Evolutionary conservation across 192 early-diverging fungal genomes (phyloP).

Genomic region (Dispira parvispora): DNA sequence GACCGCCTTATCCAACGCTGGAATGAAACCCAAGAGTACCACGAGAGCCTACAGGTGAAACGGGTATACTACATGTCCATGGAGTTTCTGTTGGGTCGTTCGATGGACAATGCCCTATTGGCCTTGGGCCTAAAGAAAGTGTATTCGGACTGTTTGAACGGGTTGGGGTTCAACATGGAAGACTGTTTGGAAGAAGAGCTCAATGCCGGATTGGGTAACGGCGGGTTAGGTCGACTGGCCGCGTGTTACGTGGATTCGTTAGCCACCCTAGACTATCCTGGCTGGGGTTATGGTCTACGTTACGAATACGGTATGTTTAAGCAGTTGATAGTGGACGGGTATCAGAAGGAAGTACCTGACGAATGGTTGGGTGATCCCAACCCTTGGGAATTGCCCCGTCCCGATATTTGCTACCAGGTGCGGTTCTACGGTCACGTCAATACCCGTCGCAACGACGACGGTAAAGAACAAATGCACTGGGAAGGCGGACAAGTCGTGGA

Average conservation of each 20-base stretch:
- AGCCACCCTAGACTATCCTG: slow-evolving; percentile 84
- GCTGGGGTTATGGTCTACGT: slow-evolving; percentile 93
- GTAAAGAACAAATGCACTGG: slow-evolving; percentile 56
- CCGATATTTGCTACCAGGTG: slow-evolving; percentile 80
- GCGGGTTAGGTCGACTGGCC: slow-evolving; percentile 89
- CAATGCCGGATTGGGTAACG: slow-evolving; percentile 95
- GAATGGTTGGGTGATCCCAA: slow-evolving; percentile 96
- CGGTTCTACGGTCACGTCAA: slow-evolving; percentile 79
- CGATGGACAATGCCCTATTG: slow-evolving; percentile 93
- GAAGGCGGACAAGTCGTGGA: slow-evolving; percentile 72
- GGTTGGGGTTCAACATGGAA: slow-evolving; percentile 84
- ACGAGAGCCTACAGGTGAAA: slow-evolving; percentile 58
- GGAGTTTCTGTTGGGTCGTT: slow-evolving; percentile 91
- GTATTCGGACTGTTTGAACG: slow-evolving; percentile 44
- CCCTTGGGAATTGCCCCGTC: slow-evolving; percentile 91
- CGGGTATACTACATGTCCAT: slow-evolving; percentile 95
- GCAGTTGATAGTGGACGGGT: slow-evolving; percentile 90
- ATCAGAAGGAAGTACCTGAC: slow-evolving; percentile 87
- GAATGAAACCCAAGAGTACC: slow-evolving; percentile 87
- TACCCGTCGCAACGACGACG: slow-evolving; percentile 46
- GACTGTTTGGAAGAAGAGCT: slow-evolving; percentile 85
- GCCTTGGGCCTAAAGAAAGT: slow-evolving; percentile 67
- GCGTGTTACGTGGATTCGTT: slow-evolving; percentile 98
- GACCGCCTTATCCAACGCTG: slow-evolving; percentile 85
- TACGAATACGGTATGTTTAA: slow-evolving; percentile 99